Evolutionary conservation across 805 yeast species (phyloP).

Genomic region (Saccharomycopsis synnaedendra): DNA sequence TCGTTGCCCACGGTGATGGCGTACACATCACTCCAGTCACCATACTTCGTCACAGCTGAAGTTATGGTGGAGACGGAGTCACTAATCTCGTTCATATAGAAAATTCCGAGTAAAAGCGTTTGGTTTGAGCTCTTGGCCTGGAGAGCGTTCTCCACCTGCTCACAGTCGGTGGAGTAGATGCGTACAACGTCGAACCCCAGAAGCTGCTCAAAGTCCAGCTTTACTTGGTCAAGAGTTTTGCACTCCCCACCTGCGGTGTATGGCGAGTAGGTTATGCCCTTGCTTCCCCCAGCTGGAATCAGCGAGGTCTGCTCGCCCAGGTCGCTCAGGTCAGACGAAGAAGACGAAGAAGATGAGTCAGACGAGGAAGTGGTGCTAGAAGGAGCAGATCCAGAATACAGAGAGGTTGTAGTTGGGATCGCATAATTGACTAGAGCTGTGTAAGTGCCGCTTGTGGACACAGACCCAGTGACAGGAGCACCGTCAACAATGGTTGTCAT

Average conservation of each 20-base stretch:
- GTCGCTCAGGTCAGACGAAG: conserved; percentile 21
- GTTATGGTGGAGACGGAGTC: conserved; percentile 27
- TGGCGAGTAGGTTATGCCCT: conserved; percentile 71
- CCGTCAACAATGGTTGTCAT: not conserved
- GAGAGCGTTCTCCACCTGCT: conserved; percentile 50
- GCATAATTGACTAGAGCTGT: not conserved
- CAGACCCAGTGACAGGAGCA: conserved; percentile 1
- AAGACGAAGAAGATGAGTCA: conserved; percentile 40
- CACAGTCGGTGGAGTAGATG: conserved; percentile 69
- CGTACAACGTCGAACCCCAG: conserved; percentile 50
- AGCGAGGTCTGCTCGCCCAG: not conserved
- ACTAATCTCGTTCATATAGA: conserved; percentile 32
- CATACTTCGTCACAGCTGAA: conserved; percentile 23
- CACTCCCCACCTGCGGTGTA: conserved; percentile 54
- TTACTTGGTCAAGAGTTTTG: conserved; percentile 45
- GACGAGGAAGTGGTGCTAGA: conserved; percentile 36
- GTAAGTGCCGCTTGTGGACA: not conserved
- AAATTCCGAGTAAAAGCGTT: conserved; percentile 58
- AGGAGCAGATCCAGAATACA: conserved; percentile 34
- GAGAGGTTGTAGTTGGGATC: conserved; percentile 29
- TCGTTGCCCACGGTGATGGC: conserved; percentile 54
- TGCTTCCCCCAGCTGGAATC: conserved; percentile 11
- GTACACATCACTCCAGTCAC: conserved; percentile 48
- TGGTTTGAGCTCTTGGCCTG: conserved; percentile 42
- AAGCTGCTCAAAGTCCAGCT: conserved; percentile 41